phyloP scores from a whole-genome alignment of 306 rosid genomes.

The Senna tora region DNA sequence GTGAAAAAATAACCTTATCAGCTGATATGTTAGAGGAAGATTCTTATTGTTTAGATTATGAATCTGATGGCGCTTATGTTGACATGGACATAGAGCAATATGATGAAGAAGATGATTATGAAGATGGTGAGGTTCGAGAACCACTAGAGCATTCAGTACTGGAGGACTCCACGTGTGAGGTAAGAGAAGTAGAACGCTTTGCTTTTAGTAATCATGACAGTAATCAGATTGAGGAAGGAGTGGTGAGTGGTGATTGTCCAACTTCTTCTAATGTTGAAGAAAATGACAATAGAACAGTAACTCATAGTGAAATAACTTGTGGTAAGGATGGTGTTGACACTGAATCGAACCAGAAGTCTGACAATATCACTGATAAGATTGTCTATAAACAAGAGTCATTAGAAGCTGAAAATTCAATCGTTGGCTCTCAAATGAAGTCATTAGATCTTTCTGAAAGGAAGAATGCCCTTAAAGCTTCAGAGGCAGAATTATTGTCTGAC shows the following conservation, averaged over 20 bases:
- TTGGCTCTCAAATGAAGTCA: conserved; percentile 38
- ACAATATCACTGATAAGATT: conserved; percentile 37
- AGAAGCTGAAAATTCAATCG: conserved; percentile 43
- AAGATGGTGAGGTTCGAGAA: conserved; percentile 89
- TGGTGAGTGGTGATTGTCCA: conserved; percentile 37
- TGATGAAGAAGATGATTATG: conserved; percentile 67
- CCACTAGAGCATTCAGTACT: conserved; percentile 44
- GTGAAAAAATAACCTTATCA: conserved; percentile 74
- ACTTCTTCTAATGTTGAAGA: conserved; percentile 43
- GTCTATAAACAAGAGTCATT: conserved; percentile 41
- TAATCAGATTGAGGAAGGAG: conserved; percentile 46
- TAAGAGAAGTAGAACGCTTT: conserved; percentile 55
- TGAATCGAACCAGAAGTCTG: conserved; percentile 44
- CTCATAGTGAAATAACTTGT: conserved; percentile 43
- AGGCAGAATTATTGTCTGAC: conserved; percentile 39
- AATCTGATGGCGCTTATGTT: conserved; percentile 75
- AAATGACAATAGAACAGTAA: conserved; percentile 37
- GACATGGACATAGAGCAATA: conserved; percentile 50
- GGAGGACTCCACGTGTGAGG: conserved; percentile 53
- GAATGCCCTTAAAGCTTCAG: conserved; percentile 37
- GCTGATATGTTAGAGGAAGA: conserved; percentile 69
- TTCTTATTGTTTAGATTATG: conserved; percentile 66
- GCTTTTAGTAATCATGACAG: conserved; percentile 42
- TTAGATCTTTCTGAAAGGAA: conserved; percentile 41
- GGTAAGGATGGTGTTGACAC: conserved; percentile 43